Base-by-base conservation (phyloP, 1,139 yeast species). In the Magnusiomyces suaveolens region DNA sequence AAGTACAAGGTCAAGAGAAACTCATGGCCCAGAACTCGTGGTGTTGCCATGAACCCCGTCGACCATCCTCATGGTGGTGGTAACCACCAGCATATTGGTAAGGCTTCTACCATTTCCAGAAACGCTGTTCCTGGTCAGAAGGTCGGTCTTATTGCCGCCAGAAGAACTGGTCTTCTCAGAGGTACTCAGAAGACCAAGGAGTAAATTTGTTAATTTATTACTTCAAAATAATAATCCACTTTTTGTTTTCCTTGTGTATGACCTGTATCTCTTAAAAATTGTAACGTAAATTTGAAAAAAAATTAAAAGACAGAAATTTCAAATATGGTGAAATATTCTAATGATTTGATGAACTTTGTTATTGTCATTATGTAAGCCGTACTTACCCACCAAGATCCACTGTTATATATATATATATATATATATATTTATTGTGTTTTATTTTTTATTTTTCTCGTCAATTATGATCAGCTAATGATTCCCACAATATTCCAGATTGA, bases 21-120 rank as follows among this genome's bases (percentile, higher is more conserved):
- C 95, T 87, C 96, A 67, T 89, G 97, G 97, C 97, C 97, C 80
- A 88, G 87, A 87, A 90, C 97, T 75, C 88, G 97, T 82, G 97
- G 97, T 89, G 97, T 89, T 76, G 96, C 96, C 76, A 89, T 89
- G 96, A 84, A 89, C 82, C 97, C 97, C 79, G 97, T 90, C 75
- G 97, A 90, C 78, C 97, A 90, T 83, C 97, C 97, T 77, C 97
- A 90, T 79, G 98, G 98, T 87, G 98, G 98, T 90, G 98, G 98
- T 92, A 92, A 92, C 97, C 98, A 92, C 81, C 98, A 92, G 84
- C 98, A 92, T 79, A 92, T 92, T 84, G 97, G 98, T 90, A 92
- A 92, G 86, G 98, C 98, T 75, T 92, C 98, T 72, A 92, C 98
- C 74, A 92, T 92, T 73, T 85, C 96, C 70, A 89, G 98, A 87